Percentiles rank a stretch among this genome's conserved stretches.
phyloP scores from a whole-genome alignment of 371 early-diverging fungal species.

The Batrachochytrium dendrobatidis region DNA sequence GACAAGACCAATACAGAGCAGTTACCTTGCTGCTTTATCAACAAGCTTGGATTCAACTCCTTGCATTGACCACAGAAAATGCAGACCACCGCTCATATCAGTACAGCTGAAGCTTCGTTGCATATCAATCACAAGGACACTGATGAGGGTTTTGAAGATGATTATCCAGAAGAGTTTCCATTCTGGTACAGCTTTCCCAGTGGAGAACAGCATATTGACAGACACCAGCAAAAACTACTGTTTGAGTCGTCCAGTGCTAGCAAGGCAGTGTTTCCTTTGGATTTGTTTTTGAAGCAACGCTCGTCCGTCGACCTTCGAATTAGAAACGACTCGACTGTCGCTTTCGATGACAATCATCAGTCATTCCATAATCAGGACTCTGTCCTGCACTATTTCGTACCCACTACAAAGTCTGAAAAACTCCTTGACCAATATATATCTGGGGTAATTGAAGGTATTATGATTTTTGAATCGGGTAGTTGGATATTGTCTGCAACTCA shows the following conservation, averaged over 20 bases:
- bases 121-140: too few relatives aligned
- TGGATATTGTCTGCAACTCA: too few relatives aligned
- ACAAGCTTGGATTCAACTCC: too few relatives aligned
- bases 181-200: constrained; percentile 18
- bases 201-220: constrained; percentile 12
- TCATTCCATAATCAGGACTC: constrained; percentile 29
- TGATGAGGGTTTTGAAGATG: constrained; percentile 18
- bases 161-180: constrained; percentile 15
- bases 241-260: not conserved
- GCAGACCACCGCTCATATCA: too few relatives aligned
- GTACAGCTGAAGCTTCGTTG: too few relatives aligned
- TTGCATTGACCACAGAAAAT: too few relatives aligned
- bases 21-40: too few relatives aligned
- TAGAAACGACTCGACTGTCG: too few relatives aligned
- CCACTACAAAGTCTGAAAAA: constrained; percentile 28
- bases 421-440: constrained; percentile 31
- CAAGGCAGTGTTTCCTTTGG: not conserved
- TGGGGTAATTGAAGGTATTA: constrained; percentile 23
- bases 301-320: not conserved
- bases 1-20: too few relatives aligned
- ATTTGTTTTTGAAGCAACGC: not conserved
- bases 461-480: not conserved
- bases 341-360: not conserved
- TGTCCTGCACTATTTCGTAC: constrained; percentile 39
- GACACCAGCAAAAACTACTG: not conserved